Base-by-base conservation (phyloP, 2,329 filamentous ascomycete genomes). In the Teratosphaeria viscida region DNA sequence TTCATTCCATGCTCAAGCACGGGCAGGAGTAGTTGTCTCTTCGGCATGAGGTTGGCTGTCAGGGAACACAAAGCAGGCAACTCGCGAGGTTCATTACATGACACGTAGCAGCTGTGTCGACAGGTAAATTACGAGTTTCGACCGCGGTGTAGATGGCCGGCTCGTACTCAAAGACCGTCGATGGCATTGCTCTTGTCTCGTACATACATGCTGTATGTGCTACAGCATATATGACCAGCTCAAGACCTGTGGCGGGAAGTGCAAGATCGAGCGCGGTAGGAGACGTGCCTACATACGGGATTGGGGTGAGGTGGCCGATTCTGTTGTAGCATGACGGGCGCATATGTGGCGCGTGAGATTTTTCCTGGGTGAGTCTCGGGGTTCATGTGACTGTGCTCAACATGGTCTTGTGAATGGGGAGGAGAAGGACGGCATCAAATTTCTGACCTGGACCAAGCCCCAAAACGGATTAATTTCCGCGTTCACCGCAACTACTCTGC, bases 131-230 rank as follows among this genome's bases (percentile, higher is more conserved):
- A 70, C 67, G 63, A 29, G 62, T 60, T 56, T 57, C 59, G 63
- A 61, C 64, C 57, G 63, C 64, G 60, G 61, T 55, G 49, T 52
- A 11, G n/a, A 60, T 54, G 55, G 60, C 55, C 62, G 61, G 57
- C 62, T 56, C 67, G 67, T 68, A 70, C 68, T 70, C 68, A 70
- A 70, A 67, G 62, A 68, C 62, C 64, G 67, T 60, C 68, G 67
- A 63, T n/a, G 19, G 2, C n/a, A 55, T 68, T 57, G 49, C 59
- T 68, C 62, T 70, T 59, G 67, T 68, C 67, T 67, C 65, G 55
- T 63, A 54, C 58, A 49, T 49, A 49, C 19, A 49, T 23, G 16
- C n/a, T 49, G 43, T 49, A 59, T 55, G 58, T 54, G 16, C 58
- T 60, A 56, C 29, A 53, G n/a, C 34, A n/a, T 49, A 19, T 59